A percentile compares a stretch with the other conserved stretches of the same genome.
Conservation (phyloP, 192 early-diverging fungal species). For the Allomyces macrogynus region DNA sequence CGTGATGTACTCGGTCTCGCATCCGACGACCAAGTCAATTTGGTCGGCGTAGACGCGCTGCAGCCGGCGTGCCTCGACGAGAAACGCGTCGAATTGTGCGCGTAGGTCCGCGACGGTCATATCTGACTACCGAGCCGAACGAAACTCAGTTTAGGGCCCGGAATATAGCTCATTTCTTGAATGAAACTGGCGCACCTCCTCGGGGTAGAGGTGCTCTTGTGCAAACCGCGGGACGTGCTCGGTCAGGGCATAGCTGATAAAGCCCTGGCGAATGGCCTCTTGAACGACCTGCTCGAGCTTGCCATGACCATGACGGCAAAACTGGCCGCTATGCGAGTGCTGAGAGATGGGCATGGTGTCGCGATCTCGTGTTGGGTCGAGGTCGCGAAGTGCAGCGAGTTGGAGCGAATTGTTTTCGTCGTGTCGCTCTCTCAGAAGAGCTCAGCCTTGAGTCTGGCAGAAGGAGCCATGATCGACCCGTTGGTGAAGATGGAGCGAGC, state of each 20-base stretch:
- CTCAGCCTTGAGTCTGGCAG: background rate
- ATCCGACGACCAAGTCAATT: conserved; percentile 57
- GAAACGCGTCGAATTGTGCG: conserved; percentile 41
- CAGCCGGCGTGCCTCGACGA: conserved; percentile 49
- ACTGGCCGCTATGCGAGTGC: conserved; percentile 90
- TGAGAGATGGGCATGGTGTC: conserved; percentile 51
- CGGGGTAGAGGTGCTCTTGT: conserved; percentile 69
- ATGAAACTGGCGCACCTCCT: conserved; percentile 32
- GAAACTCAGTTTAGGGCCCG: background rate
- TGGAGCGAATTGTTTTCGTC: background rate
- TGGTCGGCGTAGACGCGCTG: conserved; percentile 40
- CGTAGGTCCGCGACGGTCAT: conserved; percentile 41
- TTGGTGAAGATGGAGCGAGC: no score
- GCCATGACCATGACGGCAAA: conserved; percentile 80
- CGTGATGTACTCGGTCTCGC: conserved; percentile 77
- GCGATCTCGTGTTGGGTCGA: background rate
- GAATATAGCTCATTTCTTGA: background rate
- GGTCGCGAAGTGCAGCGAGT: background rate
- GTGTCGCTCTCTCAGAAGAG: background rate
- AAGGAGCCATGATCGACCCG: no score
- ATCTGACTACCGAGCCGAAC: conserved; percentile 22
- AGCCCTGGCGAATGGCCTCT: conserved; percentile 48
- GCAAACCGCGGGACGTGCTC: conserved; percentile 82
- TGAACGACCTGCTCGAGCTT: conserved; percentile 59
- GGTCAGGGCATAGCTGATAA: conserved; percentile 59